Base-by-base conservation (phyloP, 2,329 filamentous ascomycete genomes). In the Magnaporthiopsis incrustans region DNA sequence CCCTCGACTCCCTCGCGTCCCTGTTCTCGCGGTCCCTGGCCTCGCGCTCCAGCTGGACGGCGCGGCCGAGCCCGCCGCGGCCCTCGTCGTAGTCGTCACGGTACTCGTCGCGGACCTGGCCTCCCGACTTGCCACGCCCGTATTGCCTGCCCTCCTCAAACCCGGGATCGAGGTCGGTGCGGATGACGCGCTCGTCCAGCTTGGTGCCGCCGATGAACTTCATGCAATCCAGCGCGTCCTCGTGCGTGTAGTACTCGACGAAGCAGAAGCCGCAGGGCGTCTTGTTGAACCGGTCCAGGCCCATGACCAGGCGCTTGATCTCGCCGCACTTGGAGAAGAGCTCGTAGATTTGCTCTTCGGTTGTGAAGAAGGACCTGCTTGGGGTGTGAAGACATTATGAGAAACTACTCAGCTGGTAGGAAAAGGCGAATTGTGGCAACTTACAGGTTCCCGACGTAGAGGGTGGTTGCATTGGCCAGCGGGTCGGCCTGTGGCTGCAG, bases 181-280 rank as follows among this genome's bases (percentile, higher is more conserved):
- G 85, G 73, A 99, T 97, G 73, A 99, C 89, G 70, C 95, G 88
- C 82, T 99, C 95, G 76, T 99, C 95, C 59, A 99, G 85, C 81
- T 99, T 99, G 50, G 95, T 99, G 65, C 95, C 95, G 64, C 95
- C 95, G 72, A 99, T 89, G 75, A 98, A 99, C 79, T 98, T 99
- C 88, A 99, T 89, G 78, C 94, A 98, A 76, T 99, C 95, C 61
- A 99, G 84, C 11, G 95, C 95, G 76, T 99, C 95, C 74, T 97
- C 89, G 76, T 98, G 95, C 35, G 89, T 97, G 81, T 97, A 98
- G 80, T 99, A 99, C 78, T 99, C 95, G 72, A 99, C 95, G 74
- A 99, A 99, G 82, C 95, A 99, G 82, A 99, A 99, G 57, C 95
- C 95, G 77, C 95, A 99, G 1, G 95, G 95, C 0, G 95, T 99